Base-by-base conservation (phyloP, 2,329 filamentous ascomycete genomes). In the Camillea tinctor region DNA sequence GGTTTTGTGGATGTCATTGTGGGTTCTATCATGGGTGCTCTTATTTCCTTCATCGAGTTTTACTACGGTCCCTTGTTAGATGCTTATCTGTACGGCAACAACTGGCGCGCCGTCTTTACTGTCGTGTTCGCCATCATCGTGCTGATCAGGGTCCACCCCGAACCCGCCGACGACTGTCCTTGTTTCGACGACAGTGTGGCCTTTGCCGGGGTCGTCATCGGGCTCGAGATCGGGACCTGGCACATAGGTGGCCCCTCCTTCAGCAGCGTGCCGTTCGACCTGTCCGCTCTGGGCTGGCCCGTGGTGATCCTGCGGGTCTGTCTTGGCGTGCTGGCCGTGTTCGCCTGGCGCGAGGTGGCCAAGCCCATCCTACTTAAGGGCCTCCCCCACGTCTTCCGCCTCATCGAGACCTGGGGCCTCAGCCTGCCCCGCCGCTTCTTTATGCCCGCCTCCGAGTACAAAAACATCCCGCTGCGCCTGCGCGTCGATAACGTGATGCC, bases 181-280 rank as follows among this genome's bases (percentile, higher is more conserved):
- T 98, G 94, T 75, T 98, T 96, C 72, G 94, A 98, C 73, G 94
- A 98, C 76, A 96, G 92, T 68, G 92, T 98, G 54, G 89, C 93
- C 3, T 98, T 98, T 75, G 89, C 92, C 20, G 94, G 92, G 1
- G 93, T 97, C 21, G 83, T 96, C 57, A 91, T 97, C 68, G 95
- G 95, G 0, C 80, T 92, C 52, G 90, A 96, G 69, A 77, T 91
- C 61, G 94, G 91, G 9, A 89, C 87, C 7, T 98, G 93, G 94
- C 91, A 93, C 69, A 92, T 91, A 68, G 84, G 84, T 1, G 83
- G 82, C 57, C 86, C 86, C 7, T 60, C 76, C 4, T 71, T 73
- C 24, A 77, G 79, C 26, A 71, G 77, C 4, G 79, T 81, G 69
- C 85, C 88, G 0, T 91, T 92, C 69, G 80, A 86, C 58, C 79